A percentile compares a stretch with the other conserved stretches of the same genome.
Conservation (phyloP, 2,329 filamentous ascomycete genomes). For the Lecanoromycetidae sp. region DNA sequence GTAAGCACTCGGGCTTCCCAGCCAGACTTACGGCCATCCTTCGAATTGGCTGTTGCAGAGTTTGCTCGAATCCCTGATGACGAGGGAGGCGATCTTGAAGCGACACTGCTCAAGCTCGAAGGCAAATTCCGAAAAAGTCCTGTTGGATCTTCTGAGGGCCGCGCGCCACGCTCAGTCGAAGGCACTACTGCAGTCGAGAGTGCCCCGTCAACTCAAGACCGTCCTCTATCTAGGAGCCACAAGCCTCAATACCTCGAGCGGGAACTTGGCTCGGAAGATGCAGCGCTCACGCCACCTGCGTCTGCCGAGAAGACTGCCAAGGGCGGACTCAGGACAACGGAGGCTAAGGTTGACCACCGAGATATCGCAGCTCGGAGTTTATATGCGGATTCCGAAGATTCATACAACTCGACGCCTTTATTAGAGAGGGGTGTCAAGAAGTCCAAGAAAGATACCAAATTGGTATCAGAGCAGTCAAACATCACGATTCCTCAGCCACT, state of each 20-base stretch:
- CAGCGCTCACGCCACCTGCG: not conserved
- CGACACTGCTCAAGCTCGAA: slow-evolving; percentile 83
- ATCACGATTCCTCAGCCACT: slow-evolving; percentile 20
- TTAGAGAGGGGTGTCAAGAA: slow-evolving; percentile 55
- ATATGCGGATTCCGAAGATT: slow-evolving; percentile 52
- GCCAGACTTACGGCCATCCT: slow-evolving; percentile 50
- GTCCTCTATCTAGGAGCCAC: not conserved
- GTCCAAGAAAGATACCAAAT: slow-evolving; percentile 28
- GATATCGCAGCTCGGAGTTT: slow-evolving; percentile 12
- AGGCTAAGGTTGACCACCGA: not conserved
- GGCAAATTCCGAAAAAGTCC: slow-evolving; percentile 53
- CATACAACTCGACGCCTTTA: slow-evolving; percentile 65
- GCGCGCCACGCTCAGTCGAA: not conserved
- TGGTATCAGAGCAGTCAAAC: slow-evolving; percentile 17
- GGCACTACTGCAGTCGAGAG: not conserved
- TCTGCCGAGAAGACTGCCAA: not conserved
- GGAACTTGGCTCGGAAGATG: not conserved
- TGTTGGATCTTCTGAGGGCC: slow-evolving; percentile 4
- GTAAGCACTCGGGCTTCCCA: slow-evolving; percentile 44
- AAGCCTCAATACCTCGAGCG: not conserved
- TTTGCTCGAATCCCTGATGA: slow-evolving; percentile 83
- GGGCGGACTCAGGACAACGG: not conserved
- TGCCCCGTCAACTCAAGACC: not conserved
- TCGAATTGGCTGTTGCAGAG: slow-evolving; percentile 77
- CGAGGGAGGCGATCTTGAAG: slow-evolving; percentile 78